Percentiles rank a stretch among this genome's conserved stretches.
Evolutionary conservation across 2,329 filamentous ascomycete genomes (phyloP).

Genomic region (Venturia pyrina): DNA sequence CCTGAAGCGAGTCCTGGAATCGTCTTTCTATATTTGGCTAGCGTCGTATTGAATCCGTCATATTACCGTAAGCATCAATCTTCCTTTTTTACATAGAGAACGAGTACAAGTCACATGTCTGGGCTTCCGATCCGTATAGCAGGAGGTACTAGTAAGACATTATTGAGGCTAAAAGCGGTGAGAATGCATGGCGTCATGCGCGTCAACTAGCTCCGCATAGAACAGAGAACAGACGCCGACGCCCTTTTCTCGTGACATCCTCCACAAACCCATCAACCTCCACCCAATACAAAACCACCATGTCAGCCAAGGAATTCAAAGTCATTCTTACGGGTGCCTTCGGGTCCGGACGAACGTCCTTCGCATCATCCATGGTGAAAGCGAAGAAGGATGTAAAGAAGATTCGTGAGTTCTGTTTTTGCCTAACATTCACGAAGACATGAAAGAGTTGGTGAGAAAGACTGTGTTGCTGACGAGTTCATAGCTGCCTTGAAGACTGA

Average conservation of each 20-base stretch:
- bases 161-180: background rate
- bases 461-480: background rate
- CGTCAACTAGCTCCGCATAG: background rate
- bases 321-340: background rate
- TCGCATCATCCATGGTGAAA: conserved; percentile 4
- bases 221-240: background rate
- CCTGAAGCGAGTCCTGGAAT: background rate
- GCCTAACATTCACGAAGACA: background rate
- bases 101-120: no score
- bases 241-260: background rate
- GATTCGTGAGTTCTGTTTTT: background rate
- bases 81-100: no score
- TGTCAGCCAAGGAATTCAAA: conserved; percentile 7
- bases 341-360: conserved; percentile 7
- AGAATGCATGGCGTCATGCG: background rate
- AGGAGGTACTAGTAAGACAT: no score
- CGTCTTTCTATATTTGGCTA: background rate
- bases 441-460: background rate
- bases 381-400: background rate
- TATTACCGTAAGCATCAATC: background rate
- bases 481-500: background rate
- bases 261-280: background rate
- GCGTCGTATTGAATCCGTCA: background rate
- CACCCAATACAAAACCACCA: background rate
- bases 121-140: no score